Conservation (phyloP, 805 yeast species). For the Wickerhamomyces strasburgensis region DNA sequence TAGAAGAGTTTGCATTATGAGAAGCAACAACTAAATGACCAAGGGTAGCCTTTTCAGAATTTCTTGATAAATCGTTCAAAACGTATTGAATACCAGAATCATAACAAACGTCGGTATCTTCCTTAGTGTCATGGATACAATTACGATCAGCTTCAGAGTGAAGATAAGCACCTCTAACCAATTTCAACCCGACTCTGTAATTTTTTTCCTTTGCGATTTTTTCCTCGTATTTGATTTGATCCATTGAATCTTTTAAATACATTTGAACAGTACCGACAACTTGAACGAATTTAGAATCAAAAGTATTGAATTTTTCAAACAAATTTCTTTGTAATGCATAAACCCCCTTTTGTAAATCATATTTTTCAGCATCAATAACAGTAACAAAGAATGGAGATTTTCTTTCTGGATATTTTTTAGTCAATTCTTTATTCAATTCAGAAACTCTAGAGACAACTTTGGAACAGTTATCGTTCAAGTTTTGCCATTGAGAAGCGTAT, state of each 20-base stretch:
- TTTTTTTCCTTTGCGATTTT: constrained; percentile 51
- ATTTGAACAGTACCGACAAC: constrained; percentile 91
- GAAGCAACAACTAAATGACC: constrained; percentile 89
- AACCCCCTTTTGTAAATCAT: constrained; percentile 84
- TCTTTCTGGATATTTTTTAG: constrained; percentile 55
- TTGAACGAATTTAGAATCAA: constrained; percentile 45
- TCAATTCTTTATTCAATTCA: constrained; percentile 46
- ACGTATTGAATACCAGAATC: constrained; percentile 62
- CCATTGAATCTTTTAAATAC: constrained; percentile 72
- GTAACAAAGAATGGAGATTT: constrained; percentile 67
- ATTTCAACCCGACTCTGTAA: constrained; percentile 79
- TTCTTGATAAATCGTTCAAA: constrained; percentile 42
- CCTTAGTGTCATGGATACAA: constrained; percentile 72
- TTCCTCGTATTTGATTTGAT: constrained; percentile 58
- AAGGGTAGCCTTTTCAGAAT: constrained; percentile 42
- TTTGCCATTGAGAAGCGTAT: constrained; percentile 46
- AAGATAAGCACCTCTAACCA: constrained; percentile 94
- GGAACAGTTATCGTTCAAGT: constrained; percentile 61
- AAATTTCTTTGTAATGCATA: constrained; percentile 83
- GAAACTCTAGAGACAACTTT: constrained; percentile 53
- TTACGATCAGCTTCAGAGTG: constrained; percentile 78
- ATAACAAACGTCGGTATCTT: constrained; percentile 74
- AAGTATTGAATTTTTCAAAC: constrained; percentile 65
- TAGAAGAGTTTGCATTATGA: constrained; percentile 78
- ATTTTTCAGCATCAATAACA: constrained; percentile 89